Conservation (phyloP, 352 stramenopile genomes). For the Phytophthora hibernalis region DNA sequence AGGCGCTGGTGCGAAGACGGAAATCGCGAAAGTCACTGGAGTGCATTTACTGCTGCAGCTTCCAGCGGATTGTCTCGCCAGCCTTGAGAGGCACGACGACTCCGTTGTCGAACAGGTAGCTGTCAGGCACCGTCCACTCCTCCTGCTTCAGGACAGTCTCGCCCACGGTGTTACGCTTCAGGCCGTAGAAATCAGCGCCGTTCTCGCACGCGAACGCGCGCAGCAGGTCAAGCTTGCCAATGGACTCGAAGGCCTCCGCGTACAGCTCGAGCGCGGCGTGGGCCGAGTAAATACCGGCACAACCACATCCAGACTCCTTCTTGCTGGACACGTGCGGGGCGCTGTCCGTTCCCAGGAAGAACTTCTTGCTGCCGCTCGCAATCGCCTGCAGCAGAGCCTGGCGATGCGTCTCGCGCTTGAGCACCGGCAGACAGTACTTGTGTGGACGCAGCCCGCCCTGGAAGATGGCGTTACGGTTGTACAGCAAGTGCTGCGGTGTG, state of each 20-base stretch:
- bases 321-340: slow-evolving; percentile 93
- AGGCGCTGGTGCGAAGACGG: slow-evolving; percentile 7
- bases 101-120: slow-evolving; percentile 91
- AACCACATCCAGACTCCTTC: slow-evolving; percentile 94
- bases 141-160: slow-evolving; percentile 90
- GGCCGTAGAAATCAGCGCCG: slow-evolving; percentile 97
- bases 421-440: slow-evolving; percentile 99
- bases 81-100: slow-evolving; percentile 93
- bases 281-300: slow-evolving; percentile 97
- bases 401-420: slow-evolving; percentile 96
- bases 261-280: slow-evolving; percentile 98
- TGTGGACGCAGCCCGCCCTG: slow-evolving; percentile 97
- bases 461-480: slow-evolving; percentile 98
- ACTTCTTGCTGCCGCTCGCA: slow-evolving; percentile 94
- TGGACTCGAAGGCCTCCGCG: slow-evolving; percentile 96
- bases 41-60: slow-evolving; percentile 40
- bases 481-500: slow-evolving; percentile 99
- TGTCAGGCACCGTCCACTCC: slow-evolving; percentile 91
- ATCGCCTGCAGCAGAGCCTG: slow-evolving; percentile 92
- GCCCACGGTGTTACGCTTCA: slow-evolving; percentile 88
- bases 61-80: slow-evolving; percentile 93
- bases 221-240: slow-evolving; percentile 93
- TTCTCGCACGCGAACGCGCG: slow-evolving; percentile 95
- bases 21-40: not conserved
- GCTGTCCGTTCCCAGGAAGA: slow-evolving; percentile 99